Conservation (phyloP, 2,329 filamentous ascomycete species). For the Phyllosticta ampelicida region DNA sequence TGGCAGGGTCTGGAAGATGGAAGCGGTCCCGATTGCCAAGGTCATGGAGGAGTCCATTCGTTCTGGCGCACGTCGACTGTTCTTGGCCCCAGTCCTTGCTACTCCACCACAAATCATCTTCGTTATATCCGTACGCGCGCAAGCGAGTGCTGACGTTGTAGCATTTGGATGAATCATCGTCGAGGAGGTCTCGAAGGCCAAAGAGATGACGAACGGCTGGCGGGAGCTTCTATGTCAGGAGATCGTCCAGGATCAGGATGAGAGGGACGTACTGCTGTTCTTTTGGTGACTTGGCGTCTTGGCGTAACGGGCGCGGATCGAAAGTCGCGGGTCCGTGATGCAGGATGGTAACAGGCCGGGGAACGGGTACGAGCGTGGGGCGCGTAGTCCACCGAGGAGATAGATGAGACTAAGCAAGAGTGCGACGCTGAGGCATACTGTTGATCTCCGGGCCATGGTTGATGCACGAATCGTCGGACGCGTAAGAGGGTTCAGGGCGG, state of each 20-base stretch:
- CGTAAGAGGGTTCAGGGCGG: neutral
- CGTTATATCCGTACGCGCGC: slow-evolving; percentile 2
- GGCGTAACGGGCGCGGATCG: slow-evolving; percentile 4
- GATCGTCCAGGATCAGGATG: neutral
- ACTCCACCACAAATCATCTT: neutral
- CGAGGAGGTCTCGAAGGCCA: slow-evolving; percentile 4
- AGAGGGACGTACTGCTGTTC: slow-evolving; percentile 2
- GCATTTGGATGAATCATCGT: slow-evolving; percentile 1
- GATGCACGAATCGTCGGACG: neutral
- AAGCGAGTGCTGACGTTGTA: slow-evolving; percentile 7
- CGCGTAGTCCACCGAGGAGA: slow-evolving; percentile 1
- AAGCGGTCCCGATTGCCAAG: neutral
- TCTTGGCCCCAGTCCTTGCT: slow-evolving; percentile 53
- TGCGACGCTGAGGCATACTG: neutral
- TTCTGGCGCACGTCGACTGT: slow-evolving; percentile 54
- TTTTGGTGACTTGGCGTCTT: slow-evolving; percentile 3
- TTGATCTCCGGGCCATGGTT: slow-evolving; percentile 8
- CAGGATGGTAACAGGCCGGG: neutral
- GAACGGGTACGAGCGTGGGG: neutral
- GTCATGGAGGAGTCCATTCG: slow-evolving; percentile 40
- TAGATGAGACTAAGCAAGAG: slow-evolving; percentile 1
- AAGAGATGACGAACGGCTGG: slow-evolving; percentile 8
- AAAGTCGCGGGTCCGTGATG: slow-evolving; percentile 4
- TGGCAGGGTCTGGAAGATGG: neutral
- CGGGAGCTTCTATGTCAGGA: neutral